Evolutionary conservation across 192 early-diverging fungal species (phyloP).

Genomic region (Backusella tuberculispora): DNA sequence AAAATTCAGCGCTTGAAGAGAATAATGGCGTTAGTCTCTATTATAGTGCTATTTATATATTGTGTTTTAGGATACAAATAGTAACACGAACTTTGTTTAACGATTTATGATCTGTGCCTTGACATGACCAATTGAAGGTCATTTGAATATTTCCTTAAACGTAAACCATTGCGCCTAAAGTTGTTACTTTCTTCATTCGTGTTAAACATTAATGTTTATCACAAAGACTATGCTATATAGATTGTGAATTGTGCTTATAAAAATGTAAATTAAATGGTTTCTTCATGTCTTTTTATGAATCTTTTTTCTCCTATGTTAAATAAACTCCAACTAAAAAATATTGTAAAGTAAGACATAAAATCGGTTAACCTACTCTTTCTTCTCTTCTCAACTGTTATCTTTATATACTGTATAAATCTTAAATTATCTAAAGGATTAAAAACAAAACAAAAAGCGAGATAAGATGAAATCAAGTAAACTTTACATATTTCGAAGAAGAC

Average conservation of each 20-base stretch:
- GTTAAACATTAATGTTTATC: too few relatives aligned
- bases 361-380: background rate
- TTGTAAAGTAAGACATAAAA: background rate
- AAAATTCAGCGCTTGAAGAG: background rate
- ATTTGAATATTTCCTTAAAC: background rate
- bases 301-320: background rate
- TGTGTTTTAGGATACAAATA: background rate
- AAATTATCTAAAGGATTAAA: too few relatives aligned
- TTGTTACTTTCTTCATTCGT: background rate
- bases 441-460: background rate
- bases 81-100: background rate
- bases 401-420: too few relatives aligned
- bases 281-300: background rate
- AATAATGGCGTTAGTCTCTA: background rate
- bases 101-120: background rate
- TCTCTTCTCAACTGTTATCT: background rate
- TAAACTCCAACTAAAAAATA: background rate
- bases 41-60: background rate
- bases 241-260: background rate
- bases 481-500: background rate
- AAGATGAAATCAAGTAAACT: background rate
- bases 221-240: too few relatives aligned
- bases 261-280: background rate
- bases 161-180: background rate
- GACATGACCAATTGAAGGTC: constrained; percentile 10